phyloP scores from a whole-genome alignment of 1,284 basidiomycete species.

The Trichosporon ovoides region DNA sequence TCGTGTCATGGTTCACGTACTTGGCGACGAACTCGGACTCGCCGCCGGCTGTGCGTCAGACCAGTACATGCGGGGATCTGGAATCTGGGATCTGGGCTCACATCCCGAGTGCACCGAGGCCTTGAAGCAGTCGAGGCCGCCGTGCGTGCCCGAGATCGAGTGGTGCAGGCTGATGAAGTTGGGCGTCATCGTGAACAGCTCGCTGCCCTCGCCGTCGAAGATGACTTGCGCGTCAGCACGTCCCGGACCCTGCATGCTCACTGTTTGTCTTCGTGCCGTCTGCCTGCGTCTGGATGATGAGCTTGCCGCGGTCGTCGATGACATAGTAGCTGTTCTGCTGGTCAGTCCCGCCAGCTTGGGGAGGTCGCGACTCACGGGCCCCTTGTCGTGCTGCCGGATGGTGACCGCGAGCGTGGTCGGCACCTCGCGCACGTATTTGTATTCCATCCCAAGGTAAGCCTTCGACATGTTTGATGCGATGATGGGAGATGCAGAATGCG shows the following conservation, averaged over 20 bases:
- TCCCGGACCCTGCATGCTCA: background rate
- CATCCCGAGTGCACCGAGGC: background rate
- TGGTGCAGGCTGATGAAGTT: constrained; percentile 2
- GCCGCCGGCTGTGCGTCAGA: background rate
- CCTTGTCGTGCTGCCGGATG: background rate
- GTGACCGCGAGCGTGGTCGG: background rate
- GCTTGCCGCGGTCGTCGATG: background rate
- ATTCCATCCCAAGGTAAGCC: background rate
- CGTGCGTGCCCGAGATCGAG: constrained; percentile 3
- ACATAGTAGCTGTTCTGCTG: background rate
- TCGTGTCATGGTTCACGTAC: background rate
- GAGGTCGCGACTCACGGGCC: background rate
- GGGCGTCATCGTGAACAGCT: background rate
- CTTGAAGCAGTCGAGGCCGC: background rate
- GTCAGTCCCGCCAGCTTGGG: background rate
- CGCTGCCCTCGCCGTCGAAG: constrained; percentile 1
- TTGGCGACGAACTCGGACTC: background rate
- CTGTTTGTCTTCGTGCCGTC: constrained; percentile 1
- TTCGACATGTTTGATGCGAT: no score
- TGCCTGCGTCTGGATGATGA: background rate
- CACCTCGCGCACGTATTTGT: background rate
- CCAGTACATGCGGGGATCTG: no score
- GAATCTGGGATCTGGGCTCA: background rate
- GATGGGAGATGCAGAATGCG: no score
- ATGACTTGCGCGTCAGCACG: background rate